Evolutionary conservation across 2,329 filamentous ascomycete genomes (phyloP).

Genomic region (Venturia asperata): DNA sequence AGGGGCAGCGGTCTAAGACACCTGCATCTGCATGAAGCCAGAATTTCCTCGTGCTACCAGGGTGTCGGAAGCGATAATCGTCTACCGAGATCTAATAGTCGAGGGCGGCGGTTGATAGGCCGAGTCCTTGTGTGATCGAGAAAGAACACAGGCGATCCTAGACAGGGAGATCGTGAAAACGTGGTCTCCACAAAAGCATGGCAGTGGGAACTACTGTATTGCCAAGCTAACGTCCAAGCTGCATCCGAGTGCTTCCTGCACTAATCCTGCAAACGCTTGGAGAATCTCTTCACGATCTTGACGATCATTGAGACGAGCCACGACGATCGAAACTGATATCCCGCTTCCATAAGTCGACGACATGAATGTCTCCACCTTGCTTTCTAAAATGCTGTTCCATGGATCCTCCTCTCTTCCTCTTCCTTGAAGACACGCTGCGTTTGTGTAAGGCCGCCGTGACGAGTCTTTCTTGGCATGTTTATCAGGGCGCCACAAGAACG

Average conservation of each 20-base stretch:
- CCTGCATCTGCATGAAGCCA: background rate
- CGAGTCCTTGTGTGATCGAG: background rate
- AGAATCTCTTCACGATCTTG: background rate
- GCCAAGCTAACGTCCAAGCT: background rate
- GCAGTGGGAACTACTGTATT: background rate
- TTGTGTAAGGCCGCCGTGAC: background rate
- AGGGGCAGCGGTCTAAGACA: background rate
- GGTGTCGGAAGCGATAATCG: background rate
- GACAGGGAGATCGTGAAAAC: constrained; percentile 1
- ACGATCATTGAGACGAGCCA: background rate
- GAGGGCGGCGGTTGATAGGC: background rate
- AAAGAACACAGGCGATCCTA: background rate
- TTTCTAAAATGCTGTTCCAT: background rate
- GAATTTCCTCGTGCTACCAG: background rate
- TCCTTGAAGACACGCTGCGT: background rate
- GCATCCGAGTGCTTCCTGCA: background rate
- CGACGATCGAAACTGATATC: background rate
- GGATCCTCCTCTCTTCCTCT: background rate
- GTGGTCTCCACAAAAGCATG: background rate
- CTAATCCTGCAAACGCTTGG: background rate
- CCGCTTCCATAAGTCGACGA: background rate
- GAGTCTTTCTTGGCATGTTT: background rate
- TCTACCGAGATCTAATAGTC: background rate
- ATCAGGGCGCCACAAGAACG: background rate
- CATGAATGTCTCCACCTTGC: background rate